phyloP scores from a whole-genome alignment of 495 filamentous ascomycete species.

The Tuber calosporum region DNA sequence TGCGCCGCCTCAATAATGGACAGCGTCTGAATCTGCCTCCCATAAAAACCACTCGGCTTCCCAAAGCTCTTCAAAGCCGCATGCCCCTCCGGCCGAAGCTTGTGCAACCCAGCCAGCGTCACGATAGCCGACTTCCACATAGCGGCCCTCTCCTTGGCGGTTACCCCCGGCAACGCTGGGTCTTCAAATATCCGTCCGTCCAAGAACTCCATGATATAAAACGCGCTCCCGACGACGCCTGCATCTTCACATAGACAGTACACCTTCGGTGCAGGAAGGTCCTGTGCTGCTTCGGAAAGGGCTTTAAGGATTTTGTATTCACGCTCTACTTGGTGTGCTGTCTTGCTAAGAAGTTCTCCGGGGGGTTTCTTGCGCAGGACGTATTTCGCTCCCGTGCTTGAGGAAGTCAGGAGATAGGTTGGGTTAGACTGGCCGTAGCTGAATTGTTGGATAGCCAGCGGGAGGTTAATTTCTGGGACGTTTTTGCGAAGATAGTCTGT shows the following conservation, averaged over 20 bases:
- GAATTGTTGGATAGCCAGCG: slow-evolving; percentile 88
- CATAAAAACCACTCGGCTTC: slow-evolving; percentile 70
- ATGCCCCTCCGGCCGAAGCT: slow-evolving; percentile 58
- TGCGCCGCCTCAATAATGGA: slow-evolving; percentile 68
- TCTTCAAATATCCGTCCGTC: slow-evolving; percentile 89
- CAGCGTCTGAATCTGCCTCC: slow-evolving; percentile 77
- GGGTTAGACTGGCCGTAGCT: slow-evolving; percentile 96
- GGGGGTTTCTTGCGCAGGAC: slow-evolving; percentile 95
- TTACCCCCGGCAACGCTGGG: slow-evolving; percentile 67
- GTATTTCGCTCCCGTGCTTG: slow-evolving; percentile 46
- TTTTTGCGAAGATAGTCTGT: slow-evolving; percentile 67
- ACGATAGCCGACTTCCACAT: slow-evolving; percentile 83
- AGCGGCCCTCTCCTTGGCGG: slow-evolving; percentile 56
- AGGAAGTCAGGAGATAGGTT: slow-evolving; percentile 77
- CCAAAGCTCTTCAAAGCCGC: slow-evolving; percentile 63
- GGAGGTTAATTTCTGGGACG: slow-evolving; percentile 71
- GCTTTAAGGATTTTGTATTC: slow-evolving; percentile 88
- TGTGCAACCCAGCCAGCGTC: slow-evolving; percentile 80
- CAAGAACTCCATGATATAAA: slow-evolving; percentile 94
- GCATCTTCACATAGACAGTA: slow-evolving; percentile 80
- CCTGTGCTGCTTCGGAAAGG: slow-evolving; percentile 54
- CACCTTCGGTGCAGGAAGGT: slow-evolving; percentile 79
- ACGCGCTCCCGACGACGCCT: slow-evolving; percentile 73
- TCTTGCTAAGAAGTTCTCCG: slow-evolving; percentile 80
- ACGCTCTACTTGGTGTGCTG: slow-evolving; percentile 90